A percentile compares a stretch with the other conserved stretches of the same genome.
These are phyloP conservation scores for Diaporthe vaccinii DNA, from an alignment of 2,329 filamentous ascomycete genomes.

Conservation along the genomic window DNA sequence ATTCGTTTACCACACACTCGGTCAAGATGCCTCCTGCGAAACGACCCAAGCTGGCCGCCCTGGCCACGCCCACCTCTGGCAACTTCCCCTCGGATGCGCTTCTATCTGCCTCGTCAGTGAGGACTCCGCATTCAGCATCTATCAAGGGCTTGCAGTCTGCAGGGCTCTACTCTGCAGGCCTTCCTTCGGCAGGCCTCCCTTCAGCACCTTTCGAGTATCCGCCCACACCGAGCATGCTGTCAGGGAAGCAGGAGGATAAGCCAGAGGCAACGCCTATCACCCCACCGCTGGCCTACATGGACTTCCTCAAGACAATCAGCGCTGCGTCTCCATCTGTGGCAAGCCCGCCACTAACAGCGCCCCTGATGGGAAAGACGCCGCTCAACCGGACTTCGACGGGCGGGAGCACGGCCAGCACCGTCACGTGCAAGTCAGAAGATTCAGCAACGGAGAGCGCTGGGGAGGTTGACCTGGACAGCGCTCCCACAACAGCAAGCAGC, in stretches of 20 bases:
- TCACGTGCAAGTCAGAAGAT: constrained; percentile 56
- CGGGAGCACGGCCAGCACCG: constrained; percentile 54
- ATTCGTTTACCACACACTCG: constrained; percentile 36
- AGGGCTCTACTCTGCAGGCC: constrained; percentile 55
- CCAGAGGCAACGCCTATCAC: constrained; percentile 86
- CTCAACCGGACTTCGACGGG: constrained; percentile 47
- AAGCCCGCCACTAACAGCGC: constrained; percentile 55
- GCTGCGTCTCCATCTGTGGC: constrained; percentile 75
- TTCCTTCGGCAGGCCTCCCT: constrained; percentile 51
- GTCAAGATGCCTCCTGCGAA: constrained; percentile 65
- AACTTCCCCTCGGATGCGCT: constrained; percentile 62
- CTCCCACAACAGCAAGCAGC: constrained; percentile 69
- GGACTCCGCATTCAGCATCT: constrained; percentile 75
- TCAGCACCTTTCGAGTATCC: constrained; percentile 40
- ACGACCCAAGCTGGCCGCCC: constrained; percentile 70
- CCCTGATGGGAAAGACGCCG: constrained; percentile 47
- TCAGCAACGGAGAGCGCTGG: constrained; percentile 46
- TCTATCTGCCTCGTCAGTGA: constrained; percentile 65
- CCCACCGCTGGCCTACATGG: constrained; percentile 89
- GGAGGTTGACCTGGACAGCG: constrained; percentile 52
- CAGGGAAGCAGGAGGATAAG: constrained; percentile 72
- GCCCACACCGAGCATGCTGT: constrained; percentile 41
- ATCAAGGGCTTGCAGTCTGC: constrained; percentile 53
- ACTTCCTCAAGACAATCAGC: constrained; percentile 90
- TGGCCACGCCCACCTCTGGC: constrained; percentile 73